Evolutionary conservation across 2,329 filamentous ascomycete genomes (phyloP), one percentile per base, ranked within the genome.

Genomic region (Colletotrichum sp.): DNA sequence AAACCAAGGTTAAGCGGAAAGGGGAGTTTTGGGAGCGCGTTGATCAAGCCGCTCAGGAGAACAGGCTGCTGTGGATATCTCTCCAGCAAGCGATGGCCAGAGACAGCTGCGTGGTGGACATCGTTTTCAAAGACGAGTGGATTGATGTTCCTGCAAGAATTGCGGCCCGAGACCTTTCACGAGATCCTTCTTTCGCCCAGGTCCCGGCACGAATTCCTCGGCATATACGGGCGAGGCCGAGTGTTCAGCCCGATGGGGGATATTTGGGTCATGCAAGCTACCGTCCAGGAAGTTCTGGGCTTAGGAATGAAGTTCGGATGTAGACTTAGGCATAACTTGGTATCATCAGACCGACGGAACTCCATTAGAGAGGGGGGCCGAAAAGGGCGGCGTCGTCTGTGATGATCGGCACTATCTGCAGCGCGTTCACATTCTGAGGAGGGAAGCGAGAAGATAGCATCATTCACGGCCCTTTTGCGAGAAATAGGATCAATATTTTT

Each of bases 21-120:
- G 12, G 7, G 8, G 72, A 72, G 9, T 75, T 75, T 31, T 74
- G 72, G 74, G 57, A 64, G 15, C 43, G 63, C 11, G 63, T 68
- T 27, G 12, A 12, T 6, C n/a, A 33, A 9, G 59, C 61, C 12
- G 70, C 73, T 16, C 16, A 59, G 8, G 33, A 21, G 6, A 68
- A 75, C 58, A 74, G 64, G 34, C n/a, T 36, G 15, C 66, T n/a
- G 18, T 75, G 74, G 74, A 55, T 13, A 15, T 43, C 51, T 15
- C 43, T 75, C 9, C 74, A 75, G 34, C 29, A 71, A 36, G 57
- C 67, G 27, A 75, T 75, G 71, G 71, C 74, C 29, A 51, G 51
- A 59, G 51, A 69, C 21, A 33, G 58, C 27, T 75, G 74, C 47
- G 18, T 75, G 18, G 72, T 75, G n/a, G 74, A 75, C 33, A 70